phyloP scores from a whole-genome alignment of 163 green algal species.

The Coccomyxa subellipsoidea region DNA sequence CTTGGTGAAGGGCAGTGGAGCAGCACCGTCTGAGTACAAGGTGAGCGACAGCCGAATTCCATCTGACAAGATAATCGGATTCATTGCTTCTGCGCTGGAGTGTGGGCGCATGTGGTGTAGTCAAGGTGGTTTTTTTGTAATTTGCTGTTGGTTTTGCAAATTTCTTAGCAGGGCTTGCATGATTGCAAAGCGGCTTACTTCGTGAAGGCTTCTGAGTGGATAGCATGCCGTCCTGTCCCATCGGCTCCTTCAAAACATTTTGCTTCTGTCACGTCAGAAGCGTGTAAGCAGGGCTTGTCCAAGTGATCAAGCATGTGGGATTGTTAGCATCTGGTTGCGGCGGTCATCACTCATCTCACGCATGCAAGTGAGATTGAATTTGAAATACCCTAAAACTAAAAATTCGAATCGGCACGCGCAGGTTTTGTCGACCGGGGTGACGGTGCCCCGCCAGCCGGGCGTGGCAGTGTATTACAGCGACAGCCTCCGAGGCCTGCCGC shows the following conservation, averaged over 20 bases:
- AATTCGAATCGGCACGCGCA: no score
- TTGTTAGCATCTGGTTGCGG: neutral
- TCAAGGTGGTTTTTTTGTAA: no score
- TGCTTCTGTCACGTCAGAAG: neutral
- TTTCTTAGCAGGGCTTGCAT: no score
- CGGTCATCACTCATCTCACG: neutral
- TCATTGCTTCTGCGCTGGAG: neutral
- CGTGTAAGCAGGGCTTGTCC: neutral
- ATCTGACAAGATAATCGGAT: neutral
- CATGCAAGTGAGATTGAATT: neutral
- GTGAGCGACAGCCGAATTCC: neutral
- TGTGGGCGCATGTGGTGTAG: no score
- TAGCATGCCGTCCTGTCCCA: no score
- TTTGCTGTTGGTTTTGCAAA: no score
- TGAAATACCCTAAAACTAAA: no score
- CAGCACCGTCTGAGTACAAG: neutral
- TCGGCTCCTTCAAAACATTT: no score
- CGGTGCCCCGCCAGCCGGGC: constrained; percentile 28
- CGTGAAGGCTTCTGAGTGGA: no score
- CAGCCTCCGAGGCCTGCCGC: constrained; percentile 19
- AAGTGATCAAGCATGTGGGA: neutral
- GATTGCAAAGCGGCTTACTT: no score
- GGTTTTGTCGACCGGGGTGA: constrained; percentile 4
- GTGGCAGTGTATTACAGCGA: constrained; percentile 53
- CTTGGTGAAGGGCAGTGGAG: no score